Conservation (phyloP, 2,329 filamentous ascomycete species). For the Cercospora nicotianae region DNA sequence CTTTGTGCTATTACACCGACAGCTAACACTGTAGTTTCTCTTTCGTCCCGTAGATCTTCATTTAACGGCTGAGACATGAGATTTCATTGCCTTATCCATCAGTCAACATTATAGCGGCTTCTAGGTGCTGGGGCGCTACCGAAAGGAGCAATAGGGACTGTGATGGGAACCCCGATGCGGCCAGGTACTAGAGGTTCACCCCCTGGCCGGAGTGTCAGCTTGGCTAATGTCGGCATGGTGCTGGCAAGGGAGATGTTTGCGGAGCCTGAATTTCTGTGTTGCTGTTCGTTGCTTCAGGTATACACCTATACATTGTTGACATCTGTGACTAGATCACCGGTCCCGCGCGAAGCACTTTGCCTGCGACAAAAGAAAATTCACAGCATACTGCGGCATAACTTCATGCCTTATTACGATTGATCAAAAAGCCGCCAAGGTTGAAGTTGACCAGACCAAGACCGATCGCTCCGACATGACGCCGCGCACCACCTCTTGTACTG, state of each 20-base stretch:
- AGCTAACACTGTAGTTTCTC: background rate
- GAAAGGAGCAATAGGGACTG: background rate
- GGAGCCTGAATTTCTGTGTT: background rate
- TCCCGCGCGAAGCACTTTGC: background rate
- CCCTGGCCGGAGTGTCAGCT: background rate
- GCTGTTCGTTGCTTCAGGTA: background rate
- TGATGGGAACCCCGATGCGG: background rate
- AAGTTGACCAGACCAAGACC: background rate
- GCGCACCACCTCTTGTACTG: background rate
- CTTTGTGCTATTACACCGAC: background rate
- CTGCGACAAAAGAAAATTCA: background rate
- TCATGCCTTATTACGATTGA: background rate
- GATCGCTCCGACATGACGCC: conserved; percentile 4
- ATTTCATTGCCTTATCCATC: background rate
- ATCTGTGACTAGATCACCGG: background rate
- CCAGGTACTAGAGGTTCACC: background rate
- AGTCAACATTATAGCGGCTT: background rate
- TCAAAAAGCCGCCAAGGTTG: background rate
- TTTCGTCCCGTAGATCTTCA: background rate
- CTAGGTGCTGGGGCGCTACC: background rate
- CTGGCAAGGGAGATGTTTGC: background rate
- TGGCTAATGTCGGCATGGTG: background rate
- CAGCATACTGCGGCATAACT: background rate
- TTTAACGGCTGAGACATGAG: background rate
- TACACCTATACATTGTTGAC: background rate